A percentile compares a stretch with the other conserved stretches of the same genome.
Conservation (phyloP, 2,329 filamentous ascomycete species). For the Aspergillus persii region DNA sequence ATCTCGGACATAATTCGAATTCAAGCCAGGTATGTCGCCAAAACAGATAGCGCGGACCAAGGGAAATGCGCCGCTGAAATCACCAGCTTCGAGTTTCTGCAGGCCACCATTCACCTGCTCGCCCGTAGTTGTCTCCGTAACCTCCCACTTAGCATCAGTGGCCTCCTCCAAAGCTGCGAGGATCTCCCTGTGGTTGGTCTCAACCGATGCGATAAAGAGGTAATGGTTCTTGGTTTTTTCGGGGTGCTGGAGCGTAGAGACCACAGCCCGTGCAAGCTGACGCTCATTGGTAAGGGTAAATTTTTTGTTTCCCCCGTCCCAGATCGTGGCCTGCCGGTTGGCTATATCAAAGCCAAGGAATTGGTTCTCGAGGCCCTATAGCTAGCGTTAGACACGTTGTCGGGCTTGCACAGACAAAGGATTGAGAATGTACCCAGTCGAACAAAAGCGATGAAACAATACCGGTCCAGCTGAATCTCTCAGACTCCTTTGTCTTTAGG, state of each 20-base stretch:
- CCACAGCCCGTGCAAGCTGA: slow-evolving; percentile 54
- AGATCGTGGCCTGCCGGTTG: slow-evolving; percentile 52
- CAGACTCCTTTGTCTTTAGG: slow-evolving; percentile 48
- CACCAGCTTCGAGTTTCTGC: slow-evolving; percentile 19
- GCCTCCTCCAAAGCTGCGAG: slow-evolving; percentile 53
- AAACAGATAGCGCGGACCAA: slow-evolving; percentile 23
- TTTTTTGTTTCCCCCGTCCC: slow-evolving; percentile 55
- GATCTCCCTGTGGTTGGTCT: slow-evolving; percentile 58
- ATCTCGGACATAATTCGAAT: slow-evolving; percentile 25
- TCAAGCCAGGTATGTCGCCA: slow-evolving; percentile 17
- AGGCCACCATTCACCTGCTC: slow-evolving; percentile 17
- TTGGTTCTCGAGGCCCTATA: slow-evolving; percentile 45
- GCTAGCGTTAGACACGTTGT: slow-evolving; percentile 12
- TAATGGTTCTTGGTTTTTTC: slow-evolving; percentile 58
- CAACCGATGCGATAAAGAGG: slow-evolving; percentile 57
- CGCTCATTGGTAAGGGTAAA: slow-evolving; percentile 53
- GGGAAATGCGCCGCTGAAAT: slow-evolving; percentile 23
- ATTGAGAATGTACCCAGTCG: slow-evolving; percentile 48
- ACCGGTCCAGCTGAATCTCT: slow-evolving; percentile 58
- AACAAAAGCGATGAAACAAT: slow-evolving; percentile 61
- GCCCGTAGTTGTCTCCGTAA: slow-evolving; percentile 39
- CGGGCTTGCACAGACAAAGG: background rate
- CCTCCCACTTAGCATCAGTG: slow-evolving; percentile 52
- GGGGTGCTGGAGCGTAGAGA: slow-evolving; percentile 49
- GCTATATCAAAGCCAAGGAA: slow-evolving; percentile 54